A percentile compares a stretch with the other conserved stretches of the same genome.
These are phyloP conservation scores for Leptomonas pyrrhocoris DNA, from an alignment of 208 protist species.

Conservation along the genomic window DNA sequence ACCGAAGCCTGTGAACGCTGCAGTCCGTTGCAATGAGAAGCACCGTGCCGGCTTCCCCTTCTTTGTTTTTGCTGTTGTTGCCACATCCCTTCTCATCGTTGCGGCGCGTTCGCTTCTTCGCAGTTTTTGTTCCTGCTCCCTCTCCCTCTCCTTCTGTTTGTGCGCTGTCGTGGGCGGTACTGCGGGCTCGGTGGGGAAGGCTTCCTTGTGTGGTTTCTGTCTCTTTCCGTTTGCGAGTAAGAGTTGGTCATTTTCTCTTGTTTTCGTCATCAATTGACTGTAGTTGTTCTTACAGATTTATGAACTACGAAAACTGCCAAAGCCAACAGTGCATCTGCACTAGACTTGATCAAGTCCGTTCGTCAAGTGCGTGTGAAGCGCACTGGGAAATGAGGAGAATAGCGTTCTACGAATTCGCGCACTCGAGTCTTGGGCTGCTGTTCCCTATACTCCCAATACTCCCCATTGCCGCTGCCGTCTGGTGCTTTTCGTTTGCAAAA, in stretches of 20 bases:
- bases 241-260: background rate
- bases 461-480: too few species aligned
- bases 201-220: background rate
- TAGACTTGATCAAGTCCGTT: too few species aligned
- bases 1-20: constrained; percentile 47
- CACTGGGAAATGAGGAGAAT: too few species aligned
- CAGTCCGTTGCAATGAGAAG: too few species aligned
- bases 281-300: constrained; percentile 2
- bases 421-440: too few species aligned
- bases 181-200: background rate
- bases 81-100: too few species aligned
- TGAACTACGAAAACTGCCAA: background rate
- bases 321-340: background rate
- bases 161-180: background rate
- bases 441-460: too few species aligned
- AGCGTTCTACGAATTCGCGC: too few species aligned
- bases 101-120: background rate
- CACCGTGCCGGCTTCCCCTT: background rate
- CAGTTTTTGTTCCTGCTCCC: background rate
- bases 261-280: background rate
- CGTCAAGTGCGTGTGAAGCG: too few species aligned
- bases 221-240: background rate
- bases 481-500: too few species aligned
- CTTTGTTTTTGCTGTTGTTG: background rate
- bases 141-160: background rate